phyloP scores from a whole-genome alignment of 371 early-diverging fungal genomes.

The Smittium culicis region DNA sequence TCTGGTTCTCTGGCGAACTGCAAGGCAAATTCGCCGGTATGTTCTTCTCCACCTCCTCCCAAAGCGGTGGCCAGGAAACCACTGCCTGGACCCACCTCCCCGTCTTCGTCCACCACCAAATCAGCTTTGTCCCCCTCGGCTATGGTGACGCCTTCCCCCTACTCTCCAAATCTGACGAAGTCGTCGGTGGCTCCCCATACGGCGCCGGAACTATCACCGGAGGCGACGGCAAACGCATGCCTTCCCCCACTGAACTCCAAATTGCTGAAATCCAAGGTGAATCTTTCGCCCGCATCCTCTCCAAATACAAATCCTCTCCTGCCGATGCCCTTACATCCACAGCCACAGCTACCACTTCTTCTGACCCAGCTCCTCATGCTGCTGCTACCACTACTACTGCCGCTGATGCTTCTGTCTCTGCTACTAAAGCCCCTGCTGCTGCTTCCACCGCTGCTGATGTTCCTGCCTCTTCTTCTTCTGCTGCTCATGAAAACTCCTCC shows the following conservation, averaged over 20 bases:
- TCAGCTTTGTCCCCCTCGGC: slow-evolving; percentile 46
- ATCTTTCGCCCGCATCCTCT: slow-evolving; percentile 40
- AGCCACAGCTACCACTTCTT: no score
- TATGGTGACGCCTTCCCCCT: slow-evolving; percentile 20
- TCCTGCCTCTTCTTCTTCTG: no score
- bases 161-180: slow-evolving; percentile 25
- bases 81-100: slow-evolving; percentile 40
- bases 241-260: slow-evolving; percentile 44
- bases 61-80: slow-evolving; percentile 51
- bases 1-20: slow-evolving; percentile 48
- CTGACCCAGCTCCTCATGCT: no score
- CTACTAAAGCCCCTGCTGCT: no score
- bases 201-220: slow-evolving; percentile 43
- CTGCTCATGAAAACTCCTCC: no score
- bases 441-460: no score
- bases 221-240: slow-evolving; percentile 53
- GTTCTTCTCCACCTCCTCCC: slow-evolving; percentile 48
- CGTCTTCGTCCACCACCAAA: slow-evolving; percentile 47
- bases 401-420: no score
- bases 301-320: no score
- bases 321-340: no score
- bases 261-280: slow-evolving; percentile 51
- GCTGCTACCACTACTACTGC: no score
- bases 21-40: slow-evolving; percentile 38
- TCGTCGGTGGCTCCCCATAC: slow-evolving; percentile 32